Conservation (phyloP, 164 flowering plant genomes). For the Echeveria elegans region DNA sequence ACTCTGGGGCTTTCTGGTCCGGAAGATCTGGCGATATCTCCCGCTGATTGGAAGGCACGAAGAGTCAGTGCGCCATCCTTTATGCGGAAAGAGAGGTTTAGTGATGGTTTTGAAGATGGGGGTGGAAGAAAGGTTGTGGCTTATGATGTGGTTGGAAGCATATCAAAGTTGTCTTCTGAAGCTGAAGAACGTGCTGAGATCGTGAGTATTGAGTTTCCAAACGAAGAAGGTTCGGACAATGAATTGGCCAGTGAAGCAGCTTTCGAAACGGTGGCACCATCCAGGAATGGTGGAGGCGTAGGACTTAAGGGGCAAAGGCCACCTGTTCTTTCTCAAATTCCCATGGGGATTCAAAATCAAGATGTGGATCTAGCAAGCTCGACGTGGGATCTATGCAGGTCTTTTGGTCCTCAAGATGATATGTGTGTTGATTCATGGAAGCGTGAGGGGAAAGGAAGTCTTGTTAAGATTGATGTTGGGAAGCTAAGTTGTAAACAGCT, state of each 20-base stretch:
- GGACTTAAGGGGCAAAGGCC: constrained; percentile 67
- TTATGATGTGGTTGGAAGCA: neutral
- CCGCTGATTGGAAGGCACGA: constrained; percentile 32
- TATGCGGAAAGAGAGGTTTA: neutral
- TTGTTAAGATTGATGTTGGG: constrained; percentile 9
- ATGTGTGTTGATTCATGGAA: neutral
- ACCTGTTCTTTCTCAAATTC: constrained; percentile 39
- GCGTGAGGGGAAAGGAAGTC: constrained; percentile 13
- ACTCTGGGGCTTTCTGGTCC: constrained; percentile 55
- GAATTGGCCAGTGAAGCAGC: neutral
- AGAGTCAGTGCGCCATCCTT: constrained; percentile 26
- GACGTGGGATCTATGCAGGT: constrained; percentile 41
- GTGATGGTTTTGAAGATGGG: constrained; percentile 2
- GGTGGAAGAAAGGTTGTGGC: neutral
- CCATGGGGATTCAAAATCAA: constrained; percentile 17
- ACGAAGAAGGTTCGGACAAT: neutral
- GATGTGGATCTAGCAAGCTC: constrained; percentile 25
- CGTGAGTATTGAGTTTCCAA: neutral
- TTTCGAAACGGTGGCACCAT: neutral
- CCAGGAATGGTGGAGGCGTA: constrained; percentile 13
- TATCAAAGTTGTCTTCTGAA: neutral
- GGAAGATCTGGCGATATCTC: constrained; percentile 49
- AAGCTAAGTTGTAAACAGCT: constrained; percentile 16
- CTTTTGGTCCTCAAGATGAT: constrained; percentile 37
- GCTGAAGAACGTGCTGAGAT: neutral